Percentiles rank a stretch among this genome's conserved stretches.
These are phyloP conservation scores for Brassica rapa DNA, from an alignment of 345 rosid species.

Conservation along the genomic window DNA sequence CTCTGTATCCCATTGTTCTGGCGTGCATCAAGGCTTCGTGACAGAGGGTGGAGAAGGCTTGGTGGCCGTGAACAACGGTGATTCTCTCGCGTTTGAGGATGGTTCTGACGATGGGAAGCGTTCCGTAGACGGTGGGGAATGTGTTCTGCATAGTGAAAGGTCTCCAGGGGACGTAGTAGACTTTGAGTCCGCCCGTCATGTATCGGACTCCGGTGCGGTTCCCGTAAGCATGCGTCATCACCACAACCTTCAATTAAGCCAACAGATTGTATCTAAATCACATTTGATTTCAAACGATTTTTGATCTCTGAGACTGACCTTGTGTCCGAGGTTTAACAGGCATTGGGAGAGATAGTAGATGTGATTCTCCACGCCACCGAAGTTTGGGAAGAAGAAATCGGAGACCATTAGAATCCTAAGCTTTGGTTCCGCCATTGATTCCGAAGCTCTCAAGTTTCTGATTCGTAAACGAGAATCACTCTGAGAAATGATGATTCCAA, in stretches of 20 bases:
- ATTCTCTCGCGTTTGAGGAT: slow-evolving; percentile 80
- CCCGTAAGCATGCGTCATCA: slow-evolving; percentile 94
- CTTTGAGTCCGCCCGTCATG: slow-evolving; percentile 91
- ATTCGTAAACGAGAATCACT: too few species aligned
- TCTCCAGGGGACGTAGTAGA: slow-evolving; percentile 86
- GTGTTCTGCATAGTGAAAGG: slow-evolving; percentile 87
- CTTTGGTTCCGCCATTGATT: slow-evolving; percentile 55
- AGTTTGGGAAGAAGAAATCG: slow-evolving; percentile 95
- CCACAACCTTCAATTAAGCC: slow-evolving; percentile 60
- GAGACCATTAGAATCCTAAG: slow-evolving; percentile 88
- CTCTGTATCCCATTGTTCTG: slow-evolving; percentile 86
- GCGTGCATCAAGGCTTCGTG: slow-evolving; percentile 97
- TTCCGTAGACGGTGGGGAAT: slow-evolving; percentile 78
- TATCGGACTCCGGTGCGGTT: slow-evolving; percentile 84
- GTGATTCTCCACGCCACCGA: slow-evolving; percentile 95
- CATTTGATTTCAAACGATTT: background rate
- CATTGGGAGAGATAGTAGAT: slow-evolving; percentile 92
- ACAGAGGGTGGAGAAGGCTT: slow-evolving; percentile 96
- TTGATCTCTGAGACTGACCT: slow-evolving; percentile 58
- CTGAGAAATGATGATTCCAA: background rate
- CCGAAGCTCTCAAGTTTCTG: background rate
- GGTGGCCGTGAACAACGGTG: slow-evolving; percentile 90
- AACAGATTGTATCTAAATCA: too few species aligned
- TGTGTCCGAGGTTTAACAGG: slow-evolving; percentile 87
- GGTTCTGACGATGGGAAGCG: slow-evolving; percentile 77